Conservation (phyloP, 352 stramenopile genomes). For the Phytophthora pinifolia region DNA sequence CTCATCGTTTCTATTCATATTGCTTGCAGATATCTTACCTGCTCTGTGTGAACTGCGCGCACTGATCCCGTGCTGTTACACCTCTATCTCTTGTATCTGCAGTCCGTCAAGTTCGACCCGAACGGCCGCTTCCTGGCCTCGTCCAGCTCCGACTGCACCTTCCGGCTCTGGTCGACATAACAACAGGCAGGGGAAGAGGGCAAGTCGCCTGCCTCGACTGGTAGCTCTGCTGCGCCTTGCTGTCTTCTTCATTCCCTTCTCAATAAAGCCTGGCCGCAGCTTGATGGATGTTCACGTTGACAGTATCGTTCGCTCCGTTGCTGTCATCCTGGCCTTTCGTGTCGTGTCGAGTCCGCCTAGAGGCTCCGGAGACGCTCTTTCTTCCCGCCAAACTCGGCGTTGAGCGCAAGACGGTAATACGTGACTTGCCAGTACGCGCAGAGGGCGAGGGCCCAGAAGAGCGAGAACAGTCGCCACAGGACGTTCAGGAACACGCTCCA, state of each 20-base stretch:
- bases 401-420: conserved; percentile 68
- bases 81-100: conserved; percentile 25
- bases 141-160: conserved; percentile 92
- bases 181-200: conserved; percentile 14
- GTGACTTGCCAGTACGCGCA: conserved; percentile 66
- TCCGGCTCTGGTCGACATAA: conserved; percentile 86
- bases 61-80: conserved; percentile 19
- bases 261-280: conserved; percentile 20
- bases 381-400: conserved; percentile 75
- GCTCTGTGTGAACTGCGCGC: conserved; percentile 5
- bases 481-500: conserved; percentile 80
- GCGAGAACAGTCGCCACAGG: conserved; percentile 66
- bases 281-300: conserved; percentile 18
- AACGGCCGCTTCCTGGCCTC: conserved; percentile 89
- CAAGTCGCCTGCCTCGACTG: background rate
- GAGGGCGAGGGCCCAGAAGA: conserved; percentile 52
- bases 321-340: conserved; percentile 2
- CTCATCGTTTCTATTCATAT: conserved; percentile 31
- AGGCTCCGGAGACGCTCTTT: conserved; percentile 79
- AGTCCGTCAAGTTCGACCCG: conserved; percentile 91
- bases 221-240: conserved; percentile 2
- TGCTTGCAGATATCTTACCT: conserved; percentile 2
- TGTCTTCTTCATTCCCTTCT: conserved; percentile 15
- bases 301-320: conserved; percentile 9
- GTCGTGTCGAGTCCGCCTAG: conserved; percentile 23